Base-by-base conservation (phyloP, 2,329 filamentous ascomycete species). In the Trichoderma sp. region DNA sequence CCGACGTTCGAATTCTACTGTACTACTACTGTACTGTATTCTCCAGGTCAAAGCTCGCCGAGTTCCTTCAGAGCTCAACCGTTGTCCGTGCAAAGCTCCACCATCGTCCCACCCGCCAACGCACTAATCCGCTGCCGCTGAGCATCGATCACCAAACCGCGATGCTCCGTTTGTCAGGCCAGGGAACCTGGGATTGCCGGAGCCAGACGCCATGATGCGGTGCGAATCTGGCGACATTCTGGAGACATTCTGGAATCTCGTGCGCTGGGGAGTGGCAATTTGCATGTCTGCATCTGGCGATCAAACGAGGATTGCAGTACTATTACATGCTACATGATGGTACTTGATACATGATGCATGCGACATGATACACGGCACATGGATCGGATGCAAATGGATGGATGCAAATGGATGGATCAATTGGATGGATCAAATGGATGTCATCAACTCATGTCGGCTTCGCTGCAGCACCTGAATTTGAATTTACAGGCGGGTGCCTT, bases 401-500 rank as follows among this genome's bases (percentile, higher is more conserved):
- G n/a, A n/a, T n/a, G n/a, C n/a, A n/a, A n/a, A n/a, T n/a, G n/a
- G n/a, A n/a, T n/a, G n/a, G n/a, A n/a, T n/a, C n/a, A n/a, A n/a
- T n/a, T n/a, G n/a, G n/a, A n/a, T n/a, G n/a, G 29, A 29, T 29
- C 29, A 29, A 29, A n/a, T n/a, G n/a, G 4, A 29, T 29, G 29
- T 29, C 29, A 48, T 34, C 32, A 34, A 34, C 29, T 29, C 29
- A 34, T 22, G 42, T 22, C 42, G 19, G 29, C 42, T 6, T 48
- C 19, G 42, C 42, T 13, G 42, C 19, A 48, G 42, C 52, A 54
- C 52, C 52, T 54, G 52, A 35, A 19, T 35, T 22, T 22, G 60
- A 39, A 45, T 37, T 54, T 64, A 64, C 50, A 64, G 60, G 60
- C 35, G 42, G 13, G 22, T 52, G 54, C 42, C 64, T 67, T 59